phyloP scores from a whole-genome alignment of 1,139 yeast genomes.

The Sugiyamaella neomexicana region DNA sequence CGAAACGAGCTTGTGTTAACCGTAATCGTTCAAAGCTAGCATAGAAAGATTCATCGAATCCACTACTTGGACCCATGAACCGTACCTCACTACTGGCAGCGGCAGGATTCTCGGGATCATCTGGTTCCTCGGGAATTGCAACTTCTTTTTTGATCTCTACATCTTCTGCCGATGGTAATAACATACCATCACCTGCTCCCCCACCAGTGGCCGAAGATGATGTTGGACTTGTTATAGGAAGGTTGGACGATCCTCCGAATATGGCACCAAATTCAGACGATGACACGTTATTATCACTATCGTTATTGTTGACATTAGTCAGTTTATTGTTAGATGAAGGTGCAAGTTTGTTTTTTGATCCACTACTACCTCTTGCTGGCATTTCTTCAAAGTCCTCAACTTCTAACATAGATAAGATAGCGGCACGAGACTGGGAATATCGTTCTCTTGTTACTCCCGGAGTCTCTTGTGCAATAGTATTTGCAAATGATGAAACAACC shows the following conservation, averaged over 20 bases:
- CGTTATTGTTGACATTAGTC: background rate
- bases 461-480: slow-evolving; percentile 4
- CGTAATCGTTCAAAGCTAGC: slow-evolving; percentile 24
- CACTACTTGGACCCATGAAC: slow-evolving; percentile 26
- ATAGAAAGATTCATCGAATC: slow-evolving; percentile 25
- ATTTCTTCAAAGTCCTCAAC: slow-evolving; percentile 16
- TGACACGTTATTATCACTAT: slow-evolving; percentile 6
- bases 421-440: slow-evolving; percentile 8
- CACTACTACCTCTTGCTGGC: slow-evolving; percentile 11
- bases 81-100: slow-evolving; percentile 20
- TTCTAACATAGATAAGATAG: slow-evolving; percentile 11
- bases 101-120: slow-evolving; percentile 13
- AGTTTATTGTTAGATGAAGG: background rate
- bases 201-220: background rate
- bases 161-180: background rate
- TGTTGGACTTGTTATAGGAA: background rate
- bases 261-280: background rate
- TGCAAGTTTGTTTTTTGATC: background rate
- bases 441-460: slow-evolving; percentile 8
- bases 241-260: too few relatives aligned
- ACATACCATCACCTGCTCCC: background rate
- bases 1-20: slow-evolving; percentile 23
- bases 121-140: slow-evolving; percentile 3
- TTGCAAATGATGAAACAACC: background rate
- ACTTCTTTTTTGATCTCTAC: slow-evolving; percentile 2